Percentiles rank a stretch among this genome's conserved stretches.
phyloP scores from a whole-genome alignment of 1,284 basidiomycete species.

The Malassezia pachydermatis region DNA sequence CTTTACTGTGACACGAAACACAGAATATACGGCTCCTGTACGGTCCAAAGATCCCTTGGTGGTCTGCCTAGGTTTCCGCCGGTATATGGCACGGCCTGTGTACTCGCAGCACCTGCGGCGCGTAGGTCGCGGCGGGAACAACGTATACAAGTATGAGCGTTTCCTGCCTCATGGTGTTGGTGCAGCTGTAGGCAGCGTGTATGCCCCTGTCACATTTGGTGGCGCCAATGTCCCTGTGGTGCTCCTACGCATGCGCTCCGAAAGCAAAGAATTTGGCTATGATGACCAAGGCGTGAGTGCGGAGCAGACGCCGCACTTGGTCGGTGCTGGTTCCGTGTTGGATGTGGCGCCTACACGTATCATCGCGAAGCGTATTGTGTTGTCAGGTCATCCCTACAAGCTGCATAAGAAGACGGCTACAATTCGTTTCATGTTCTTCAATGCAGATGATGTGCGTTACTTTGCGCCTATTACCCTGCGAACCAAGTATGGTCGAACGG shows the following conservation, averaged over 20 bases:
- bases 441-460: conserved; percentile 82
- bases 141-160: conserved; percentile 94
- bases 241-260: conserved; percentile 25
- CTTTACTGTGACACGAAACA: conserved; percentile 87
- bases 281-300: conserved; percentile 38
- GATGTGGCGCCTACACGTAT: conserved; percentile 73
- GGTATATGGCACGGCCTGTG: conserved; percentile 71
- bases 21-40: conserved; percentile 78
- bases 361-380: conserved; percentile 79
- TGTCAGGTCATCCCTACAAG: conserved; percentile 93
- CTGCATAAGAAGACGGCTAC: conserved; percentile 96
- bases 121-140: conserved; percentile 80
- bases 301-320: conserved; percentile 55
- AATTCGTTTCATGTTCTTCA: conserved; percentile 98
- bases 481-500: conserved; percentile 83
- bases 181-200: conserved; percentile 61
- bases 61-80: conserved; percentile 76
- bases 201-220: conserved; percentile 81
- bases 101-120: conserved; percentile 73
- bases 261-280: conserved; percentile 34
- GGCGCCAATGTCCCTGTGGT: conserved; percentile 48
- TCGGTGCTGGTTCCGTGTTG: conserved; percentile 79
- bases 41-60: conserved; percentile 88
- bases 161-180: conserved; percentile 67
- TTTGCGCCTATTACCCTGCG: conserved; percentile 85